Evolutionary conservation across 225 moss, liverwort and hornwort genomes (phyloP), one percentile per base, ranked within the genome.

Genomic region (Anthoceros angustus): DNA sequence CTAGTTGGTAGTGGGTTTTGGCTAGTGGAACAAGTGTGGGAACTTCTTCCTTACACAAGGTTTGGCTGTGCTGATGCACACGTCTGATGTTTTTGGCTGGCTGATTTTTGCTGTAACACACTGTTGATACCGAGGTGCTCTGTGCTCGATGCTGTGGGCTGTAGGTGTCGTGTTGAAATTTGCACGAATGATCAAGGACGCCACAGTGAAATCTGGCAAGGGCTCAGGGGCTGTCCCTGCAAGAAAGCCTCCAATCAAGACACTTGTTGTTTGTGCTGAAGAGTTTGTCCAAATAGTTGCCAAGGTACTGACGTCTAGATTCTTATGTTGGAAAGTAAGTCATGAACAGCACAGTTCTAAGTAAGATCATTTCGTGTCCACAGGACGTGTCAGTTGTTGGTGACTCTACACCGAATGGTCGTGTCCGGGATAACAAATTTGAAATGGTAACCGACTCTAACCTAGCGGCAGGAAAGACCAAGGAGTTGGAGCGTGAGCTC

Each of bases 201-300:
- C 84, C 15, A 55, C 80, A 67, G 68, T 72, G 12, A 80, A 75
- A 38, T 72, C 80, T 64, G 67, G 72, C 64, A 75, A 87, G 71
- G 80, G 87, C 62, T 83, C 84, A 40, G 32, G 2, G 32, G 69
- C 78, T 63, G 84, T 83, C 41, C 80, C 89, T 16, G 78, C 81
- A 20, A 77, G 81, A 64, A 84, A 82, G 71, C 81, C 87, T 64
- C 82, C 86, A 12, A 79, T 77, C 10, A 84, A 74, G 74, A 76
- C 72, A 18, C 74, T 79, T 46, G 72, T 84, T 55, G 86, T 93
- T 43, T 71, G 71, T 60, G 82, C 82, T 1, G 84, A 89, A 73
- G 93, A 93, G 66, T 86, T 93, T 68, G 87, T 93, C 41, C 93
- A 93, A 67, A 90, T 93, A 38, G 82, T 90, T 66, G 93, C 87